Evolutionary conservation across 106 monocot species (phyloP).

Genomic region (Alisma plantagoaquatica): DNA sequence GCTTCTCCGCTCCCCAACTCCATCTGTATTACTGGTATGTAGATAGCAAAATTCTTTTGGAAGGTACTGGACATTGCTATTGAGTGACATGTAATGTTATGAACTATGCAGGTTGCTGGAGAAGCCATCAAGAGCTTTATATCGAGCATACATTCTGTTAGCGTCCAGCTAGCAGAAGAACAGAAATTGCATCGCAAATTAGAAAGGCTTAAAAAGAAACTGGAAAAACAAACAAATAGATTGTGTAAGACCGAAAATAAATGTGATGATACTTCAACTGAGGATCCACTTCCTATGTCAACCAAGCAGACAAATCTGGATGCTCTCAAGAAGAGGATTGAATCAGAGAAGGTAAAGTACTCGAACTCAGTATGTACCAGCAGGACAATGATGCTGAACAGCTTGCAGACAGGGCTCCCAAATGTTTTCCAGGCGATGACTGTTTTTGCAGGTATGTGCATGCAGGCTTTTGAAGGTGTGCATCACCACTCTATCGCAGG

Average conservation of each 20-base stretch:
- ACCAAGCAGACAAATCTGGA: conserved; percentile 33
- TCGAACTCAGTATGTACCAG: conserved; percentile 46
- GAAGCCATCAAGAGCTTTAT: conserved; percentile 75
- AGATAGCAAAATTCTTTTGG: too few relatives aligned
- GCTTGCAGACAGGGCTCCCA: conserved; percentile 66
- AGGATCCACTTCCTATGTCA: background rate
- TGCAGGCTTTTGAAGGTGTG: conserved; percentile 54
- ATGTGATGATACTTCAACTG: background rate
- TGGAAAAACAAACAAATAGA: conserved; percentile 44
- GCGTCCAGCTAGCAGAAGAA: conserved; percentile 59
- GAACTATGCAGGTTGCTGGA: conserved; percentile 66
- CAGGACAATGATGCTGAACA: conserved; percentile 65
- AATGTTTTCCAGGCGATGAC: conserved; percentile 84
- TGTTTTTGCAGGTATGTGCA: conserved; percentile 48
- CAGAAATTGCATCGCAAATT: conserved; percentile 48
- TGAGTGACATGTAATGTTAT: too few relatives aligned
- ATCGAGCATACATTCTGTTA: conserved; percentile 55
- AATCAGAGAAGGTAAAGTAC: conserved; percentile 65
- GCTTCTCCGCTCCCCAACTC: too few relatives aligned
- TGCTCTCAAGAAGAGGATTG: conserved; percentile 41
- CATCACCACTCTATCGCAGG: conserved; percentile 2
- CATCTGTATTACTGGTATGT: too few relatives aligned
- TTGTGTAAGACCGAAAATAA: conserved; percentile 10
- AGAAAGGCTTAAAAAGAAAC: conserved; percentile 31
- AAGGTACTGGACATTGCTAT: too few relatives aligned